phyloP scores from a whole-genome alignment of 495 filamentous ascomycete species.

The Ascobolus immersus region DNA sequence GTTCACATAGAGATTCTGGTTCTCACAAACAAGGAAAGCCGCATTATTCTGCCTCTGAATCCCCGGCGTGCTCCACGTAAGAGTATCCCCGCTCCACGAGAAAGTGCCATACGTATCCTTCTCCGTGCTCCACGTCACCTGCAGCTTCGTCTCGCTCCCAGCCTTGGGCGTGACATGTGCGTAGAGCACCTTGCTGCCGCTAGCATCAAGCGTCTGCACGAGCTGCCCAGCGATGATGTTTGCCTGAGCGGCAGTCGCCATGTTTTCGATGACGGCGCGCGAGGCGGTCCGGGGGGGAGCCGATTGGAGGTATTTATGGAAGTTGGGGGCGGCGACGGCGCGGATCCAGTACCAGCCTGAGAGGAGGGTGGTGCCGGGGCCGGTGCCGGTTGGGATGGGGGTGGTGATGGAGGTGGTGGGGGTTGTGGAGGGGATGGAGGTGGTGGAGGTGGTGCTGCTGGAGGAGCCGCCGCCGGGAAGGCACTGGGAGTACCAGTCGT shows the following conservation, averaged over 20 bases:
- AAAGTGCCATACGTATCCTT: constrained; percentile 33
- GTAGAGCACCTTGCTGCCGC: constrained; percentile 14
- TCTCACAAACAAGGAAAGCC: constrained; percentile 32
- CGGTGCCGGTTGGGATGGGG: too few species aligned
- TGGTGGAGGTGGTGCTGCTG: too few species aligned
- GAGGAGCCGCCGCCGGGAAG: too few species aligned
- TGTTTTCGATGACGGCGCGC: constrained; percentile 25
- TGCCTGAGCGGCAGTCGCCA: constrained; percentile 35
- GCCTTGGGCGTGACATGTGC: constrained; percentile 15
- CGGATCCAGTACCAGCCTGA: constrained; percentile 34
- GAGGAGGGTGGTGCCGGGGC: constrained; percentile 22
- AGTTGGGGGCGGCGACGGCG: constrained; percentile 32
- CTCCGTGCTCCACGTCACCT: constrained; percentile 22
- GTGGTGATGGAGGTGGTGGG: too few species aligned
- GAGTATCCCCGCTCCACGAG: constrained; percentile 28
- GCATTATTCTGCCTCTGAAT: constrained; percentile 28
- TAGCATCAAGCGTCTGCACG: constrained; percentile 20
- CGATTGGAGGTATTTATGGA: constrained; percentile 38
- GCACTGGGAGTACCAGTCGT: too few species aligned
- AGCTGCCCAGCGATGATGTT: constrained; percentile 30
- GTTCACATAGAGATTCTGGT: constrained; percentile 30
- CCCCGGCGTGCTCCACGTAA: constrained; percentile 26
- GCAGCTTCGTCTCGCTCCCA: constrained; percentile 12
- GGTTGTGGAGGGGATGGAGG: too few species aligned
- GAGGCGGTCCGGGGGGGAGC: constrained; percentile 15